Evolutionary conservation across 2,329 filamentous ascomycete genomes (phyloP).

Genomic region (Phaeosphaeriaceae sp.): DNA sequence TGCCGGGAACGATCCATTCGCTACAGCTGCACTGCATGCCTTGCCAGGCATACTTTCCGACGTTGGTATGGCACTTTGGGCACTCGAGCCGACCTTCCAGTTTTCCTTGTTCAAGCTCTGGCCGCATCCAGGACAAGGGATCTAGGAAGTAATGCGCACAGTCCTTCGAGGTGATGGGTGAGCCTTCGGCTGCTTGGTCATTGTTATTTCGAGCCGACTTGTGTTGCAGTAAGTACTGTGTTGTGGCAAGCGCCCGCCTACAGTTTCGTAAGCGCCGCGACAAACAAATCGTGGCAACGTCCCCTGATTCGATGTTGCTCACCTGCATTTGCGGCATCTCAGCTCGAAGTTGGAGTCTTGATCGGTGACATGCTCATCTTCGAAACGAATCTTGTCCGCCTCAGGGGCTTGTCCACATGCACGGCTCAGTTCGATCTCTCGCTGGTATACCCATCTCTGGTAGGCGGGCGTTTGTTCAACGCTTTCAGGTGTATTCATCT

Average conservation of each 20-base stretch:
- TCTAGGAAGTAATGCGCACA: conserved; percentile 93
- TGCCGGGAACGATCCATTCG: conserved; percentile 88
- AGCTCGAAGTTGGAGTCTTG: conserved; percentile 65
- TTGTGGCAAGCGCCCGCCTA: conserved; percentile 69
- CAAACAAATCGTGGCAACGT: conserved; percentile 13
- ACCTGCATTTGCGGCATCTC: conserved; percentile 90
- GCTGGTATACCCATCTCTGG: conserved; percentile 77
- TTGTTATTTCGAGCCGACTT: conserved; percentile 40
- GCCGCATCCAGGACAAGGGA: conserved; percentile 93
- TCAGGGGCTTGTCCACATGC: conserved; percentile 82
- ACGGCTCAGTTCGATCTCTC: conserved; percentile 71
- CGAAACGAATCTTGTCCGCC: conserved; percentile 78
- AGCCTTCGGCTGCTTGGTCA: conserved; percentile 17
- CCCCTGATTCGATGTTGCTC: conserved; percentile 42
- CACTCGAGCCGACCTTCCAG: conserved; percentile 87
- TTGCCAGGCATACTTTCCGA: conserved; percentile 96
- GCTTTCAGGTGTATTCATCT: conserved; percentile 80
- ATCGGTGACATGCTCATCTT: conserved; percentile 67
- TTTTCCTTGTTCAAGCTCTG: conserved; percentile 80
- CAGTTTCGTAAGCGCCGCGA: conserved; percentile 34
- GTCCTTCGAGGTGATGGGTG: conserved; percentile 33
- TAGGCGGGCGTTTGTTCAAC: conserved; percentile 77
- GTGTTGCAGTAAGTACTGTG: conserved; percentile 74
- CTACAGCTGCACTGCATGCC: conserved; percentile 92
- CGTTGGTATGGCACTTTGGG: conserved; percentile 82